A percentile compares a stretch with the other conserved stretches of the same genome.
These are phyloP conservation scores for Protostelium mycophagum DNA, from an alignment of 78 protist genomes.

Conservation along the genomic window DNA sequence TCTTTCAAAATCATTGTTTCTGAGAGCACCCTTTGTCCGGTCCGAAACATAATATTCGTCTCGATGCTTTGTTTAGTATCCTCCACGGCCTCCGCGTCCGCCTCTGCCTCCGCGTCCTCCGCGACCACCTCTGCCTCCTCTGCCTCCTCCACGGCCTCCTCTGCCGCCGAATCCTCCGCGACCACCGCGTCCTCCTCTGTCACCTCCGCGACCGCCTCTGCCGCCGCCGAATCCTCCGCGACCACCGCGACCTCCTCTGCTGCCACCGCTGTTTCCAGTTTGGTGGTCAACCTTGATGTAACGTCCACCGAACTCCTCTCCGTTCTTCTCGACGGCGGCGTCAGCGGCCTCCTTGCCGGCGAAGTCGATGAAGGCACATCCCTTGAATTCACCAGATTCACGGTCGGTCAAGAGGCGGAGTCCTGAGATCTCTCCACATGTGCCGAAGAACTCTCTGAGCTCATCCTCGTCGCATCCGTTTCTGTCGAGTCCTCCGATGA, in stretches of 20 bases:
- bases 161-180: background rate
- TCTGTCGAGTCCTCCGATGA: background rate
- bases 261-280: background rate
- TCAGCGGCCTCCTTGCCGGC: background rate
- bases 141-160: background rate
- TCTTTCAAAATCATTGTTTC: no score
- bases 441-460: background rate
- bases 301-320: slow-evolving; percentile 7
- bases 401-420: background rate
- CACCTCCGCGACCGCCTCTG: background rate
- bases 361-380: background rate
- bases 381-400: background rate
- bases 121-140: background rate
- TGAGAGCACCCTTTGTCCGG: no score
- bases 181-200: background rate
- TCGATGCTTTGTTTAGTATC: no score
- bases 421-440: background rate
- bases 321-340: background rate
- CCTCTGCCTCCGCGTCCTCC: background rate
- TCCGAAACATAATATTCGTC: no score
- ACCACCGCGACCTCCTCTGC: slow-evolving; percentile 41
- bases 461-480: background rate
- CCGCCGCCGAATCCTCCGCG: slow-evolving; percentile 40
- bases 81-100: background rate
- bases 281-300: slow-evolving; percentile 1